Conservation (phyloP, 306 rosid genomes). For the Trifolium dubium region DNA sequence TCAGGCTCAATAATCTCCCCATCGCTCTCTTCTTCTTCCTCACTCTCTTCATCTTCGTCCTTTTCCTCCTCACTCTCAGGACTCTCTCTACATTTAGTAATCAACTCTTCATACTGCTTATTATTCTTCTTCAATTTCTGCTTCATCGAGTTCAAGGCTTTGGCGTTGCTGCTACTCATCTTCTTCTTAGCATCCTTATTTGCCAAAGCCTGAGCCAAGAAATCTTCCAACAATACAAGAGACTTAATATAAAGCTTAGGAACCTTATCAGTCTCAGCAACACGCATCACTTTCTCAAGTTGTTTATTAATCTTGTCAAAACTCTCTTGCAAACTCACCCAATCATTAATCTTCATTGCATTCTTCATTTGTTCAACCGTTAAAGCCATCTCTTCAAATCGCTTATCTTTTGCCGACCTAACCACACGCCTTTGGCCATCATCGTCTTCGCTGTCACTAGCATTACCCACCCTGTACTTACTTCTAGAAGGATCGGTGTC, state of each 20-base stretch:
- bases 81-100: constrained; percentile 75
- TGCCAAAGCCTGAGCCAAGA: constrained; percentile 78
- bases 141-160: constrained; percentile 97
- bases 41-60: constrained; percentile 56
- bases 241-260: constrained; percentile 81
- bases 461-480: constrained; percentile 60
- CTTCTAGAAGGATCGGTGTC: constrained; percentile 36
- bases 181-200: constrained; percentile 95
- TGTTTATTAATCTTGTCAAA: constrained; percentile 91
- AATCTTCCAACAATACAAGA: constrained; percentile 89
- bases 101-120: constrained; percentile 81
- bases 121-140: constrained; percentile 97
- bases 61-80: constrained; percentile 68
- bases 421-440: constrained; percentile 74
- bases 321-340: constrained; percentile 96
- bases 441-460: constrained; percentile 73
- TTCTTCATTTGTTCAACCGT: constrained; percentile 95
- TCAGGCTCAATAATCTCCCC: constrained; percentile 71
- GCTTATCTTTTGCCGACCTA: constrained; percentile 87
- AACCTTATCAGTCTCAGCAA: constrained; percentile 75
- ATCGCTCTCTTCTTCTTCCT: constrained; percentile 56
- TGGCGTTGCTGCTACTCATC: constrained; percentile 98
- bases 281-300: constrained; percentile 94
- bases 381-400: constrained; percentile 84
- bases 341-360: constrained; percentile 94